Evolutionary conservation across 1,284 basidiomycete species (phyloP).

Genomic region (Ceratorhiza oryzae-sativae): DNA sequence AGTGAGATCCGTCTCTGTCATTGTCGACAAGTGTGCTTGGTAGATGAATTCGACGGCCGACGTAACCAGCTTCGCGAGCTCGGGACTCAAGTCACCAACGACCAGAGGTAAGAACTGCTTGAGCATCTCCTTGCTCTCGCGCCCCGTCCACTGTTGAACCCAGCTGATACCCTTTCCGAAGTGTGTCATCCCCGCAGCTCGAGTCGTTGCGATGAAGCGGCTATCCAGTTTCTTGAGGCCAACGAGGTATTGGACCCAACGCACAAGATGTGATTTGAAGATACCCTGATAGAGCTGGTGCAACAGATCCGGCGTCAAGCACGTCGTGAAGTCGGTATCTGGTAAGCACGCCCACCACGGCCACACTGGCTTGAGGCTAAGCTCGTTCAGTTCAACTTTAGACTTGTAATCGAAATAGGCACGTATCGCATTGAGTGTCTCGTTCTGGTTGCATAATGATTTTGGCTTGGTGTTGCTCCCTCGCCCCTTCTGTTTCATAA

Average conservation of each 20-base stretch:
- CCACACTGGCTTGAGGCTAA: neutral
- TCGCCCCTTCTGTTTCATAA: neutral
- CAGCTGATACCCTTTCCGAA: slow-evolving; percentile 40
- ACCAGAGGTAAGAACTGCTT: slow-evolving; percentile 25
- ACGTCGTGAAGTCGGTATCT: slow-evolving; percentile 45
- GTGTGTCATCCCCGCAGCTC: neutral
- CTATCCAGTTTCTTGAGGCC: slow-evolving; percentile 27
- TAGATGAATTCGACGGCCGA: neutral
- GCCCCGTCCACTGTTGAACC: slow-evolving; percentile 49
- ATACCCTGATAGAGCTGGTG: slow-evolving; percentile 51
- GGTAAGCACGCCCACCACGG: slow-evolving; percentile 49
- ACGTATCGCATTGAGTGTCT: neutral
- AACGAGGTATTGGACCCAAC: slow-evolving; percentile 37
- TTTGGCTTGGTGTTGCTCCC: neutral
- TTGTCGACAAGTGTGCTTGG: neutral
- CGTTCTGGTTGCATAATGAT: too few species aligned
- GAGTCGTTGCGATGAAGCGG: slow-evolving; percentile 29
- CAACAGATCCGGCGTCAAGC: slow-evolving; percentile 48
- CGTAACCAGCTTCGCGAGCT: neutral
- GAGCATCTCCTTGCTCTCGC: slow-evolving; percentile 50
- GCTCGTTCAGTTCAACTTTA: neutral
- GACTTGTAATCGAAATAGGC: neutral
- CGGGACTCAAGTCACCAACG: neutral
- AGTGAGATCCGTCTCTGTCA: slow-evolving; percentile 25
- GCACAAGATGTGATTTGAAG: slow-evolving; percentile 45